These are phyloP conservation scores for Cubamyces lactineus DNA, from an alignment of 768 basidiomycete species.

Conservation along the genomic window DNA sequence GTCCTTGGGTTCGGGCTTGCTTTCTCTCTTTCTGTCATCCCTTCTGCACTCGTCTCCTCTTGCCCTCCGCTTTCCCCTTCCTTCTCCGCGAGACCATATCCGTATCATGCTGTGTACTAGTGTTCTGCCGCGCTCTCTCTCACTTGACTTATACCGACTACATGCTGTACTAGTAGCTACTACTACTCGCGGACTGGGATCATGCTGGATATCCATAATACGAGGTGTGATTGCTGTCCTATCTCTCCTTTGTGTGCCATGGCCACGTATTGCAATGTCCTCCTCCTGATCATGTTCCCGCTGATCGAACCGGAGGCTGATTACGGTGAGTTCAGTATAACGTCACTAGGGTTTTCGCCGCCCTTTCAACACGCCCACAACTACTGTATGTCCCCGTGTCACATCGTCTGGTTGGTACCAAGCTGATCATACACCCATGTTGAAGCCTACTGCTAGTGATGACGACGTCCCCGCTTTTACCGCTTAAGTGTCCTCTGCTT, in stretches of 20 bases:
- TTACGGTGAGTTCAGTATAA: too few species aligned
- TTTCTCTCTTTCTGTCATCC: neutral
- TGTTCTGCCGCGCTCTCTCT: conserved; percentile 20
- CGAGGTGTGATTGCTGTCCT: conserved; percentile 17
- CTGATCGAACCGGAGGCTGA: too few species aligned
- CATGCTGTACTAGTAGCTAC: conserved; percentile 29
- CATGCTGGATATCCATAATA: conserved; percentile 25
- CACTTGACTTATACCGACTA: conserved; percentile 26
- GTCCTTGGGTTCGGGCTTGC: neutral
- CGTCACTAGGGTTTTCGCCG: too few species aligned
- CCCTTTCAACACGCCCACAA: too few species aligned
- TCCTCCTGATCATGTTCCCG: too few species aligned
- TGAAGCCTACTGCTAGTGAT: neutral
- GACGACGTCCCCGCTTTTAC: conserved; percentile 11
- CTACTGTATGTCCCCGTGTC: too few species aligned
- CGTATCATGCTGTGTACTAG: conserved; percentile 25
- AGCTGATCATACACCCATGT: neutral
- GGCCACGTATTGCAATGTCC: too few species aligned
- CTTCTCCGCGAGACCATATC: conserved; percentile 15
- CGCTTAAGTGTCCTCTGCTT: conserved; percentile 88
- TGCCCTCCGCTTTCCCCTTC: neutral
- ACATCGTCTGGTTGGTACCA: too few species aligned
- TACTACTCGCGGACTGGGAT: conserved; percentile 26
- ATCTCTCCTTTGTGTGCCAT: neutral
- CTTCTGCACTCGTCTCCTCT: neutral